Evolutionary conservation across 305 asterid species (phyloP), one percentile per base, ranked within the genome.

Genomic region (Fraxinus dipetala): DNA sequence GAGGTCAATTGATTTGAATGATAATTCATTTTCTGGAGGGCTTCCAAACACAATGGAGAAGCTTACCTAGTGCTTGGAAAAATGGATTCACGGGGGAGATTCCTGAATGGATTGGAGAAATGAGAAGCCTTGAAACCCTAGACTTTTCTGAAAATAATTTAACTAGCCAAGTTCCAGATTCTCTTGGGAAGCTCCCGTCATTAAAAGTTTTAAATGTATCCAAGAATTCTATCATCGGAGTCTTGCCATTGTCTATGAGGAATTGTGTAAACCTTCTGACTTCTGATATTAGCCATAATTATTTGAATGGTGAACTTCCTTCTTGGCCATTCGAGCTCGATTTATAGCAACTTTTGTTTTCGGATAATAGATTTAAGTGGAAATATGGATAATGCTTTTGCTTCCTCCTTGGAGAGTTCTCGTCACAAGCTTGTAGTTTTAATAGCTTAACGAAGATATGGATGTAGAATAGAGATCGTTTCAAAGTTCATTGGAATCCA

Each of bases 61-160:
- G 87, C 98, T 94, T 72, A 87, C 88, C 26, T 96, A 0, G 75
- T 79, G 81, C 31, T 94, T 80, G 83, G 83, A 82, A 45, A 96
- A 96, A 38, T 90, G 83, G 81, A 56, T 87, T 96, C 11, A 78
- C 85, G 1, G 91, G 92, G 70, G 87, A 86, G 75, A 20, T 93
- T 31, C 95, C 97, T 48, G 89, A 89, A 30, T 96, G 98, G 99
- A 90, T 36, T 94, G 98, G 95, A 85, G 91, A 90, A 84, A 83
- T 94, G 96, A 87, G 86, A 75, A 90, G 91, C 83, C 92, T 93
- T 6, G 92, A 92, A 84, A 84, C 77, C 32, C 86, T 96, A 13
- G 98, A 94, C 79, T 84, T 96, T 77, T 92, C 97, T 13, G 90
- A 51, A 78, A 96, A 96, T 81, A 88, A 79, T 72, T 90, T 96